Percentiles rank a stretch among this genome's conserved stretches.
These are phyloP conservation scores for Linum trigynum DNA, from an alignment of 345 rosid species.

Conservation along the genomic window DNA sequence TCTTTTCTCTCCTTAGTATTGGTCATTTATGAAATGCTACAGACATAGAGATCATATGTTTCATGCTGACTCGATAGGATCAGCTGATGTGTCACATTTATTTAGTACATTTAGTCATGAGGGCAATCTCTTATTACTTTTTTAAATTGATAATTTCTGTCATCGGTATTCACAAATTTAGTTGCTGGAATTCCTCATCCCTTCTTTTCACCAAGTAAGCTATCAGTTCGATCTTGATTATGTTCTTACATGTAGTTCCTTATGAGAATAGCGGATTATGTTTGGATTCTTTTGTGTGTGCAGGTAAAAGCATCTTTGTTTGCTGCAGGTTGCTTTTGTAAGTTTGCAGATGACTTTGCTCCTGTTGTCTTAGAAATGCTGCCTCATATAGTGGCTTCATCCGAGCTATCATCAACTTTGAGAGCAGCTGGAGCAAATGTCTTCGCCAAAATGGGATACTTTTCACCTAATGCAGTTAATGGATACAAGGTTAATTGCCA, in stretches of 20 bases:
- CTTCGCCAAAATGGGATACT: conserved; percentile 65
- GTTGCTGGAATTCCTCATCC: neutral
- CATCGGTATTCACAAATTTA: neutral
- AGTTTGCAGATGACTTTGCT: conserved; percentile 73
- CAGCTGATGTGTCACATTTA: too few species aligned
- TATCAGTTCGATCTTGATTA: neutral
- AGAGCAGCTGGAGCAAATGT: conserved; percentile 61
- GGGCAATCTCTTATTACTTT: neutral
- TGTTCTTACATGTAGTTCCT: neutral
- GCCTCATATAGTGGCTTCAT: conserved; percentile 41
- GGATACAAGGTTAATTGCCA: conserved; percentile 62
- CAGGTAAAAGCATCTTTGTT: conserved; percentile 77
- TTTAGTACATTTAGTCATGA: neutral
- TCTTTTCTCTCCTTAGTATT: too few species aligned
- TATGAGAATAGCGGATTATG: conserved; percentile 1
- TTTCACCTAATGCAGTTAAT: conserved; percentile 42
- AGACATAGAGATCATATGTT: too few species aligned
- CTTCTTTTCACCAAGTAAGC: neutral
- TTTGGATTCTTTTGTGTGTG: conserved; percentile 17
- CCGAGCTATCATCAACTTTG: conserved; percentile 27
- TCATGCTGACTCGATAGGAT: too few species aligned
- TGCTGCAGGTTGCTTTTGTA: conserved; percentile 77
- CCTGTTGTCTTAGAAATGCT: conserved; percentile 67
- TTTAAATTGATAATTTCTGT: too few species aligned
- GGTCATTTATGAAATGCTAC: too few species aligned